phyloP scores from a whole-genome alignment of 163 green algal species.

The Trebouxiophyceae sp. region DNA sequence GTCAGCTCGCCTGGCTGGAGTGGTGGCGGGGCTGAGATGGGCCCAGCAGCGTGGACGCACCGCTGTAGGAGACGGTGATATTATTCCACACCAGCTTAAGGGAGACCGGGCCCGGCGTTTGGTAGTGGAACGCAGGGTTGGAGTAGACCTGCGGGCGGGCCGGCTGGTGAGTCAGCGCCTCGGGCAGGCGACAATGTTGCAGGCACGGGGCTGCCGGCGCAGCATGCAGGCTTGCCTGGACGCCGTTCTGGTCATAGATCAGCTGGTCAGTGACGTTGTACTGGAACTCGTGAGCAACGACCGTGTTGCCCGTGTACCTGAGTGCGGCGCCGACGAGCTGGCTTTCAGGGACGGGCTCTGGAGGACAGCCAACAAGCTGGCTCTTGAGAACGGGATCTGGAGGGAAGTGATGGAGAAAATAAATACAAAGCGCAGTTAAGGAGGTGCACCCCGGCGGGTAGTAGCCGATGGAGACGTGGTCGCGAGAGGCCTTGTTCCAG shows the following conservation, averaged over 20 bases:
- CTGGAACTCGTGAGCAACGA: slow-evolving; percentile 24
- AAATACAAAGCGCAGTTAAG: too few relatives aligned
- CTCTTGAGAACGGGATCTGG: too few relatives aligned
- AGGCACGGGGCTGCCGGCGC: too few relatives aligned
- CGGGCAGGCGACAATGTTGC: too few relatives aligned
- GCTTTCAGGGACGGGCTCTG: too few relatives aligned
- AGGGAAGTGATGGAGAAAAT: slow-evolving; percentile 14
- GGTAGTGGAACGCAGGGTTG: slow-evolving; percentile 25
- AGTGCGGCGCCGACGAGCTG: too few relatives aligned
- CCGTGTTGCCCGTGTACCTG: slow-evolving; percentile 19
- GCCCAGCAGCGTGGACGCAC: slow-evolving; percentile 2
- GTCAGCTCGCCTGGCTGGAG: too few relatives aligned
- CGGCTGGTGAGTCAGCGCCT: too few relatives aligned
- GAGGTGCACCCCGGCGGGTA: not conserved
- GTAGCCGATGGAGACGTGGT: slow-evolving; percentile 9
- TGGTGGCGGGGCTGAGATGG: too few relatives aligned
- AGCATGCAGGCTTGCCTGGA: not conserved
- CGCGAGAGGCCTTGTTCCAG: slow-evolving; percentile 18
- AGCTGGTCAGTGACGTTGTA: slow-evolving; percentile 10
- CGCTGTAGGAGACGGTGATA: slow-evolving; percentile 25
- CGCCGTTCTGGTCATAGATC: not conserved
- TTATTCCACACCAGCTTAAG: slow-evolving; percentile 17
- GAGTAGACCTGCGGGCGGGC: slow-evolving; percentile 12
- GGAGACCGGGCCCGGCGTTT: slow-evolving; percentile 19
- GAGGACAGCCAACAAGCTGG: too few relatives aligned